Percentiles rank a stretch among this genome's conserved stretches.
Conservation (phyloP, 1,139 yeast genomes). For the Zygosaccharomyces sapae region DNA sequence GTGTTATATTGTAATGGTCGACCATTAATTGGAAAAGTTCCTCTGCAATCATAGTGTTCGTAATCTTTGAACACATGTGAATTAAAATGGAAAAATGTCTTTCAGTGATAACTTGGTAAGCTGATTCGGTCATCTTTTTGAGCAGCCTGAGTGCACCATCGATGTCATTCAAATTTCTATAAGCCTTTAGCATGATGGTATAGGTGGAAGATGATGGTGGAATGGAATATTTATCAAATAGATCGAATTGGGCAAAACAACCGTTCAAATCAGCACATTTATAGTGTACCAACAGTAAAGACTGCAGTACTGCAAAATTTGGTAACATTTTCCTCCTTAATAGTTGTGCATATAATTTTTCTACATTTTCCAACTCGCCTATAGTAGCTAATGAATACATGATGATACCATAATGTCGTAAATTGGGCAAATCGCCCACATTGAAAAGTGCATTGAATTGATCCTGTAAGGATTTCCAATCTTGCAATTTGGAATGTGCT, state of each 20-base stretch:
- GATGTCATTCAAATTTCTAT: constrained; percentile 41
- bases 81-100: constrained; percentile 35
- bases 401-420: constrained; percentile 58
- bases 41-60: constrained; percentile 37
- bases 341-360: constrained; percentile 49
- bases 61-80: constrained; percentile 32
- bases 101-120: constrained; percentile 20
- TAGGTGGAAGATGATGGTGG: constrained; percentile 41
- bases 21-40: constrained; percentile 35
- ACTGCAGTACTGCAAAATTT: constrained; percentile 44
- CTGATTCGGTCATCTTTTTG: constrained; percentile 34
- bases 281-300: constrained; percentile 48
- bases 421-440: constrained; percentile 51
- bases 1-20: constrained; percentile 30
- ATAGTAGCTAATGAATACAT: constrained; percentile 58
- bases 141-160: constrained; percentile 43
- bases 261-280: constrained; percentile 45
- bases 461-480: constrained; percentile 58
- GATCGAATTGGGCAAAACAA: constrained; percentile 43
- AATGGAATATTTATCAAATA: constrained; percentile 40
- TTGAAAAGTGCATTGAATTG: constrained; percentile 62
- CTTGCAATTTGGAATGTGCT: constrained; percentile 49
- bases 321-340: constrained; percentile 48
- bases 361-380: constrained; percentile 54
- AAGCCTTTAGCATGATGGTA: constrained; percentile 41